phyloP scores from a whole-genome alignment of 192 early-diverging fungal species.

The Chytriomyces sp. region DNA sequence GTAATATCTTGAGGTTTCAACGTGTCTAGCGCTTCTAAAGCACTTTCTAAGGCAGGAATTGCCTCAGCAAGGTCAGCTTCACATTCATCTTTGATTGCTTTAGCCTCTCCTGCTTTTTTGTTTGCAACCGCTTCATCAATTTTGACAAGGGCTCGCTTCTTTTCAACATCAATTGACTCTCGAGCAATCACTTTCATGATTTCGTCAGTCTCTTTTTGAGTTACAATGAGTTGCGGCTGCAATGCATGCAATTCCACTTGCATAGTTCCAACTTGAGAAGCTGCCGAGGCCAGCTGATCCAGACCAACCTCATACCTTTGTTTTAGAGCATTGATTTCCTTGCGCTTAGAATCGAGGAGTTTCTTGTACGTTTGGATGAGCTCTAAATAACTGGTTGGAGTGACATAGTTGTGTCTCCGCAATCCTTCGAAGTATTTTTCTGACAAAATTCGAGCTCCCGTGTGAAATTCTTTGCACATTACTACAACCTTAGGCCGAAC shows the following conservation, averaged over 20 bases:
- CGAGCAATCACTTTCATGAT: slow-evolving; percentile 59
- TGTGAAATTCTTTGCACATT: slow-evolving; percentile 66
- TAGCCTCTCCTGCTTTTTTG: slow-evolving; percentile 60
- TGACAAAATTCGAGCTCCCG: slow-evolving; percentile 47
- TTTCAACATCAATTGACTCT: slow-evolving; percentile 60
- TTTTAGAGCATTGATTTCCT: slow-evolving; percentile 54
- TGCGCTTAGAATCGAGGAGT: slow-evolving; percentile 52
- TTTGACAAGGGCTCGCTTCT: slow-evolving; percentile 57
- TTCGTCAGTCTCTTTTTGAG: slow-evolving; percentile 58
- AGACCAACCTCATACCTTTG: slow-evolving; percentile 57
- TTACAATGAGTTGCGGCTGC: slow-evolving; percentile 58
- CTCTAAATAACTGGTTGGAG: slow-evolving; percentile 61
- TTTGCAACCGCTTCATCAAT: slow-evolving; percentile 61
- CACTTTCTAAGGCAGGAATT: slow-evolving; percentile 58
- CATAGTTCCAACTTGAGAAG: slow-evolving; percentile 58
- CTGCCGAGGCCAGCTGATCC: slow-evolving; percentile 58
- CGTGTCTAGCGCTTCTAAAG: slow-evolving; percentile 60
- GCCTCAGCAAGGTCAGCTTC: slow-evolving; percentile 64
- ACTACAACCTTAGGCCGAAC: slow-evolving; percentile 47
- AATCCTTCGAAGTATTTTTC: slow-evolving; percentile 51
- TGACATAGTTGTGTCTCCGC: slow-evolving; percentile 60
- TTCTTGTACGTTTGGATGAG: slow-evolving; percentile 62
- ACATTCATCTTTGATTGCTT: slow-evolving; percentile 65
- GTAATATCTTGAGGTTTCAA: slow-evolving; percentile 62
- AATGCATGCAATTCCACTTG: slow-evolving; percentile 58